Evolutionary conservation across 164 flowering plant genomes (phyloP).

Genomic region (Tetrastigma voinierianum): DNA sequence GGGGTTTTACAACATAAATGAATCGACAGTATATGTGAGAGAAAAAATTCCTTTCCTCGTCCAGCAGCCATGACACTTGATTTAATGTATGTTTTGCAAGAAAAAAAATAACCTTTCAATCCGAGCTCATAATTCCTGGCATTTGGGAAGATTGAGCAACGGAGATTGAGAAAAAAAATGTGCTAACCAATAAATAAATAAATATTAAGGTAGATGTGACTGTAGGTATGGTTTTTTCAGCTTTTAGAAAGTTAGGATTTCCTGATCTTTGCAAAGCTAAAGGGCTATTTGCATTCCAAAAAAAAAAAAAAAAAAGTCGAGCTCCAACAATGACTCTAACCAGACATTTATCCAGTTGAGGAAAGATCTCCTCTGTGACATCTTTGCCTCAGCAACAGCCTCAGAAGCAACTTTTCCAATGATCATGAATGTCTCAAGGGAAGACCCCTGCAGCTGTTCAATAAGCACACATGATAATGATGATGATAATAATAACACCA

Average conservation of each 20-base stretch:
- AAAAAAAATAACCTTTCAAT: slow-evolving; percentile 7
- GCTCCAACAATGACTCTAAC: slow-evolving; percentile 62
- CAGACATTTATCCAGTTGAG: slow-evolving; percentile 39
- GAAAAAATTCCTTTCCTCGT: neutral
- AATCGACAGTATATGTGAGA: neutral
- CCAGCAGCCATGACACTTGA: neutral
- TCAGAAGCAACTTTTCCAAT: slow-evolving; percentile 84
- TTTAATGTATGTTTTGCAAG: neutral
- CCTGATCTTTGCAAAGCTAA: slow-evolving; percentile 66
- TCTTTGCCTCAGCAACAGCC: slow-evolving; percentile 69
- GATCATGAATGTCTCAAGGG: slow-evolving; percentile 72
- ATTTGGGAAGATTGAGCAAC: neutral
- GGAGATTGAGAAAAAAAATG: slow-evolving; percentile 26
- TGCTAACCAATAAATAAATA: neutral
- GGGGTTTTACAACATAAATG: slow-evolving; percentile 1
- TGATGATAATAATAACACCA: too few species aligned
- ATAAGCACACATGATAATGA: too few species aligned
- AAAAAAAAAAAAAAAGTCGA: too few species aligned
- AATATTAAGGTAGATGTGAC: neutral
- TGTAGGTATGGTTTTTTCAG: neutral
- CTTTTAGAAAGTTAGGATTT: slow-evolving; percentile 40
- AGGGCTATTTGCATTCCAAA: slow-evolving; percentile 63
- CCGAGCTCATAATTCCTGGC: slow-evolving; percentile 15
- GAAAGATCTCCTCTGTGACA: slow-evolving; percentile 49
- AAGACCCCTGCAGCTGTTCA: slow-evolving; percentile 73